Base-by-base conservation (phyloP, 192 early-diverging fungal genomes). In the Piromyces sp. region DNA sequence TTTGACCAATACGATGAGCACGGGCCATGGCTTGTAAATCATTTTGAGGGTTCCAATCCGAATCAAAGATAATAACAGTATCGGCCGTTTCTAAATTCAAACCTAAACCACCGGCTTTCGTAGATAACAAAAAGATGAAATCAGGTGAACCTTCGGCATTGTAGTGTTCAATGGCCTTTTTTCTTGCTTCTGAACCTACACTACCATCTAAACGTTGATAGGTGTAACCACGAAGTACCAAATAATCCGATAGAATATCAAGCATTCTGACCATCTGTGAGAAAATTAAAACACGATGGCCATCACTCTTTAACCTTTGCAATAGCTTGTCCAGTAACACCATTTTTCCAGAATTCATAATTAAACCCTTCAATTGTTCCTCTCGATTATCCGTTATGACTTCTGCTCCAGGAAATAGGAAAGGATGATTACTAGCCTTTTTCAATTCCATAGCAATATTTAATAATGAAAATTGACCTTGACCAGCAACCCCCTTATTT, bases 1-100 rank as follows among this genome's bases (percentile, higher is more conserved):
- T 99, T 85, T 99, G 98, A 0, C 98, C 96, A 82, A 97, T 98
- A 82, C 98, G 94, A 86, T 98, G 96, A 15, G 96, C 97, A 51
- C 98, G 92, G 3, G 96, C 96, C 95, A 98, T 98, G 16, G 96
- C 97, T 87, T 97, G 96, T 84, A 97, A 86, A 84, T 99, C 96
- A 82, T 95, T 96, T 85, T 98, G 97, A 17, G 97, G 98, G 84
- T 98, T 98, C 90, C 94, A 95, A 81, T 95, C 94, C 4, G 92
- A 93, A 83, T 95, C 95, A 85, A 98, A 99, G 68, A 99, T 92
- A 79, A 99, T 95, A 7, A 98, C 96, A 4, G 97, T 98, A 83
- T 98, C 97, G 0, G 98, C 98, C 0, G 97, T 97, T 42, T 93
- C 95, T 58, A 99, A 84, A 82, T 99, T 98, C 85, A 98, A 94